A percentile compares a stretch with the other conserved stretches of the same genome.
These are phyloP conservation scores for Myriosclerotinia curreyana DNA, from an alignment of 2,329 filamentous ascomycete species.

Conservation along the genomic window DNA sequence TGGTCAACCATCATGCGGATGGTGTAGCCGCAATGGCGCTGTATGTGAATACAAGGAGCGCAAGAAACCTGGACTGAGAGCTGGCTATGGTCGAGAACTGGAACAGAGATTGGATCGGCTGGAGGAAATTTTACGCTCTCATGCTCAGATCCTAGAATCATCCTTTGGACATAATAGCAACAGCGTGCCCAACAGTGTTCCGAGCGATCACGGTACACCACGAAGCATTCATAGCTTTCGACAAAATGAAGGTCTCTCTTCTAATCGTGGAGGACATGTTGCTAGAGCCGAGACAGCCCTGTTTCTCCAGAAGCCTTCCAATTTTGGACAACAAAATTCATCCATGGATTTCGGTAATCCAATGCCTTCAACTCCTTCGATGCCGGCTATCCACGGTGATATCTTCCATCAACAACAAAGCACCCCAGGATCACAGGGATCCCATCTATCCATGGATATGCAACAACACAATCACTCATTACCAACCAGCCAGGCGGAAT, in stretches of 20 bases:
- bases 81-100: slow-evolving; percentile 69
- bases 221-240: slow-evolving; percentile 50
- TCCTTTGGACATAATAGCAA: slow-evolving; percentile 42
- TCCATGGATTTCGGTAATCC: slow-evolving; percentile 48
- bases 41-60: slow-evolving; percentile 66
- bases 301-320: slow-evolving; percentile 59
- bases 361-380: slow-evolving; percentile 46
- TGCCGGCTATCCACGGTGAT: slow-evolving; percentile 46
- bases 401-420: slow-evolving; percentile 46
- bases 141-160: slow-evolving; percentile 64
- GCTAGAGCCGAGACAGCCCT: slow-evolving; percentile 57
- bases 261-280: slow-evolving; percentile 35
- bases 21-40: slow-evolving; percentile 63
- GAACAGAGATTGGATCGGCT: slow-evolving; percentile 69
- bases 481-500: slow-evolving; percentile 34
- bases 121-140: slow-evolving; percentile 62
- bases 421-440: slow-evolving; percentile 12
- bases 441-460: slow-evolving; percentile 27
- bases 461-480: slow-evolving; percentile 38
- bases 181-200: slow-evolving; percentile 43
- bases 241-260: slow-evolving; percentile 45
- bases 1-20: slow-evolving; percentile 67
- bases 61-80: slow-evolving; percentile 61
- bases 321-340: slow-evolving; percentile 48
- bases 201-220: slow-evolving; percentile 57